Base-by-base conservation (phyloP, 768 basidiomycete species). In the Cystoderma amianthinum region DNA sequence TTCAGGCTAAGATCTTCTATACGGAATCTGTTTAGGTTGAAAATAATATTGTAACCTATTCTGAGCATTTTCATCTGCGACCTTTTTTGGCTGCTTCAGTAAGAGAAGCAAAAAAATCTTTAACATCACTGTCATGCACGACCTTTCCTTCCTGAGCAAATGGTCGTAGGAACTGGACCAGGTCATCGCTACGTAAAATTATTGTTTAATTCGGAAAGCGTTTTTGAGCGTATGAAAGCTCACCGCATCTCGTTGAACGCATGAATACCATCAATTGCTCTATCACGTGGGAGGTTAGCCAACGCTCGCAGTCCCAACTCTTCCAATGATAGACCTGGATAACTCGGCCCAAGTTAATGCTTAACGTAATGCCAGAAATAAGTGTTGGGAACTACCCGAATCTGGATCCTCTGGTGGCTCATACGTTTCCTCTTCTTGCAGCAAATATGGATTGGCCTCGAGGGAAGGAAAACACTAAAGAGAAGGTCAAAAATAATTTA, bases 361-460 rank as follows among this genome's bases (percentile, higher is more conserved):
- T 15, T 38, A 22, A 12, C 11, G 12, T 12, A 38, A 10, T 10
- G 12, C 38, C 10, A 13, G 17, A 6, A 16, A 17, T 19, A 38
- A 10, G 16, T 10, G 17, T 17, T 11, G 10, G n/a, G 12, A 13
- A 20, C 40, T 45, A 80, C 88, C 79, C 46, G 80, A 87, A 55
- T 92, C 89, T 7, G 89, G 88, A 59, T 91, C 89, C 52, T 86
- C 80, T 3, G 88, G 89, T 1, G 85, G 86, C 54, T 88, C 84
- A 46, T 87, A 91, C 0, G 82, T 87, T 32, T 87, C 85, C 47
- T 91, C 89, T 57, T 85, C 85, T 47, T 84, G 71, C 9, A 87
- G 59, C 17, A 91, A 64, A 59, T 71, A 89, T 19, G 76, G 67
- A 50, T 74, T 63, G 12, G 61, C 58, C 50, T 74, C 61, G 32